Evolutionary conservation across 2,329 filamentous ascomycete genomes (phyloP).

Genomic region (Colletotrichum sp.): DNA sequence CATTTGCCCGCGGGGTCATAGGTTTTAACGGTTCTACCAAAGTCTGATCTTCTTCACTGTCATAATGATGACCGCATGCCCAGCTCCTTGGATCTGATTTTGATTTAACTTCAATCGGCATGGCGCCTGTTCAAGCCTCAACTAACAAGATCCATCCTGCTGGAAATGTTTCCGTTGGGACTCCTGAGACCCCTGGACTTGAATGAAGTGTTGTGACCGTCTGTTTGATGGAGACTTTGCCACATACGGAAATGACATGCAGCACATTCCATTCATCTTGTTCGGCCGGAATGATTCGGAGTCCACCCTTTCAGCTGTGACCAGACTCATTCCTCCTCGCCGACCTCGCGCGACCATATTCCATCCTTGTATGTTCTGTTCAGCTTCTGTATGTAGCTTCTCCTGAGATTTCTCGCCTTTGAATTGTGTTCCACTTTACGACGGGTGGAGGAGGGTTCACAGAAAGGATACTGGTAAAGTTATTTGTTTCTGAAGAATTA

Average conservation of each 20-base stretch:
- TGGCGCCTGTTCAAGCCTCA: neutral
- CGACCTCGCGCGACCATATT: neutral
- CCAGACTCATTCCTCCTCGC: neutral
- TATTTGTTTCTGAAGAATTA: neutral
- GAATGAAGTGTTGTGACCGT: neutral
- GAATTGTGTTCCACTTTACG: accelerated
- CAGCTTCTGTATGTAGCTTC: neutral
- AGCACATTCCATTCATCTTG: neutral
- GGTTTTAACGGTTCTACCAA: neutral
- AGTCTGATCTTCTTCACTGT: neutral
- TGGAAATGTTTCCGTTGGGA: neutral
- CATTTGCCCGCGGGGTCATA: accelerated
- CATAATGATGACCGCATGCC: neutral
- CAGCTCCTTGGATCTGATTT: neutral
- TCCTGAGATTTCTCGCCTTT: neutral
- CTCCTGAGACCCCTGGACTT: neutral
- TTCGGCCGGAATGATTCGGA: neutral
- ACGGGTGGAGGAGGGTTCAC: accelerated
- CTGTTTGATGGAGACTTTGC: neutral
- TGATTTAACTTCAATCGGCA: neutral
- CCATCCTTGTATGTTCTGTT: neutral
- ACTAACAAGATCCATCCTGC: neutral
- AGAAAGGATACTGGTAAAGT: neutral
- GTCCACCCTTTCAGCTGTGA: neutral
- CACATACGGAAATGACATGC: neutral